Evolutionary conservation across 2,329 filamentous ascomycete species (phyloP), one percentile per base, ranked within the genome.

Genomic region (Fusarium abutilonis): DNA sequence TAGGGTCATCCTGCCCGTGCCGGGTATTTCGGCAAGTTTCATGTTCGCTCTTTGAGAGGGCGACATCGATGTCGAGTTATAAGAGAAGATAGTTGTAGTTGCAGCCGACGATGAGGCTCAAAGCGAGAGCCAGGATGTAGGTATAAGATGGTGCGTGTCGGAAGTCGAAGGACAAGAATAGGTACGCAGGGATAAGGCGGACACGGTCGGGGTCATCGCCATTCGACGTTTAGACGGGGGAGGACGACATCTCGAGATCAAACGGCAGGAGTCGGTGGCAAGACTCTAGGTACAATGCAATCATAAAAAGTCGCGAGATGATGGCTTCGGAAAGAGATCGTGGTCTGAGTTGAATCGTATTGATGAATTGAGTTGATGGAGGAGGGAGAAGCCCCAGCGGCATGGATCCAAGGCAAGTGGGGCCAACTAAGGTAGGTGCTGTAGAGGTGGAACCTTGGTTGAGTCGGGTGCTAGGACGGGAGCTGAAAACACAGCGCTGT

Each of bases 221-320:
- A 48, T 60, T 45, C 52, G 46, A 55, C 40, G 58, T 63, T 72
- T 62, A 70, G 42, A 55, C 43, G 44, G 42, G 28, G 50, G 34
- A 36, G 43, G 49, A 43, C 26, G 35, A 57, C 70, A 72, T 72
- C 23, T 63, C 57, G 53, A 26, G 52, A 32, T 28, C 26, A n/a
- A 28, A 36, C 21, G 28, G 48, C 34, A 42, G 48, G 49, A 29
- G 40, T 32, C 29, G 26, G 54, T 28, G 35, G 31, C 28, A 36
- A 38, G 31, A 42, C 51, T 42, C 45, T 50, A 19, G 19, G 19
- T 19, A 40, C 17, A 40, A 43, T 15, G 32, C 15, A 46, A 47
- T 29, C 32, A 40, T 36, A 28, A 8, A 26, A 43, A n/a, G 23
- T 38, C 29, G 44, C 21, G 14, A 45, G 31, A 8, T 9, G 23